Percentiles rank a stretch among this genome's conserved stretches.
Evolutionary conservation across 2,329 filamentous ascomycete species (phyloP).

Genomic region (Ophiostoma pallidulum): DNA sequence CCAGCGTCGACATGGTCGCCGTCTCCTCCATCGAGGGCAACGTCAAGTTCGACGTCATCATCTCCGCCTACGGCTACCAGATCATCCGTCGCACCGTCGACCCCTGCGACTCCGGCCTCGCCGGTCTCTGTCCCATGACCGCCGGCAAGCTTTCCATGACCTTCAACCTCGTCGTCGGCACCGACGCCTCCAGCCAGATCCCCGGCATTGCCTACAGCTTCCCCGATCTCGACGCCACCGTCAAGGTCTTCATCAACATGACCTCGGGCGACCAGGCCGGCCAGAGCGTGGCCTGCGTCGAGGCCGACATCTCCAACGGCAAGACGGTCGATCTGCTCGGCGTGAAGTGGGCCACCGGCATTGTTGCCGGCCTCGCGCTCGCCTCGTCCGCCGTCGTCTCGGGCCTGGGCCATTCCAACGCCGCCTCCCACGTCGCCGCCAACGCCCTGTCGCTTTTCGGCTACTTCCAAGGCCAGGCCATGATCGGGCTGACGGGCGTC

Average conservation of each 20-base stretch:
- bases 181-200: constrained; percentile 49
- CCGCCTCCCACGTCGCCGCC: constrained; percentile 75
- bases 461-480: constrained; percentile 80
- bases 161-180: constrained; percentile 52
- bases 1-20: constrained; percentile 61
- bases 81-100: constrained; percentile 53
- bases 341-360: constrained; percentile 71
- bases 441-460: constrained; percentile 76
- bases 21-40: constrained; percentile 65
- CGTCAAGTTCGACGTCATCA: constrained; percentile 58
- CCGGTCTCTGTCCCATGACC: constrained; percentile 72
- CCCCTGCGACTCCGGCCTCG: constrained; percentile 55
- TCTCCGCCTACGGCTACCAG: constrained; percentile 66
- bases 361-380: constrained; percentile 64
- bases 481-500: constrained; percentile 69
- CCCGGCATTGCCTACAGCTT: constrained; percentile 73
- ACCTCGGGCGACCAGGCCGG: constrained; percentile 37
- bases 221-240: constrained; percentile 71
- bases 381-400: constrained; percentile 73
- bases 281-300: constrained; percentile 62
- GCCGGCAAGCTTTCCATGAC: constrained; percentile 45
- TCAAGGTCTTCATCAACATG: constrained; percentile 63
- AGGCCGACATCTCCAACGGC: constrained; percentile 72
- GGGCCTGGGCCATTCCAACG: constrained; percentile 76
- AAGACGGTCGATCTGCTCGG: constrained; percentile 74